Percentiles rank a stretch among this genome's conserved stretches.
These are phyloP conservation scores for Vaccinium macrocarpon DNA, from an alignment of 148 eudicot genomes.

Conservation along the genomic window DNA sequence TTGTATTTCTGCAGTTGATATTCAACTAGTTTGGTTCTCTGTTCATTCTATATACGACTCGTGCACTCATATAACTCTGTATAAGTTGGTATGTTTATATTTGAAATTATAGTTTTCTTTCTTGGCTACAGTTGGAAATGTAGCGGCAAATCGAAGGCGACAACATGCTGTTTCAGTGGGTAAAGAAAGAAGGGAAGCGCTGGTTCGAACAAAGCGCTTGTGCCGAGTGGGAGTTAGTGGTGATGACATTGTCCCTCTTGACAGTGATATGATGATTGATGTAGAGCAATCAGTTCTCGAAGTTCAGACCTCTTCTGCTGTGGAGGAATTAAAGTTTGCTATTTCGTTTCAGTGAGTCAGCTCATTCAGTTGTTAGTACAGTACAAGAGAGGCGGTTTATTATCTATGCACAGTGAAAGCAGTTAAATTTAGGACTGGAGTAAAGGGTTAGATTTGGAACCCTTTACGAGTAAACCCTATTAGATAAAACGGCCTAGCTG, in stretches of 20 bases:
- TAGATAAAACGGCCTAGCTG: not conserved
- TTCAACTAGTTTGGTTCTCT: not conserved
- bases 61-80: not conserved
- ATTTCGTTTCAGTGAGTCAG: constrained; percentile 51
- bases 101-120: not conserved
- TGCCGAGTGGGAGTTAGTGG: constrained; percentile 68
- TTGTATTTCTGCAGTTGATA: not conserved
- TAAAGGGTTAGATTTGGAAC: not conserved
- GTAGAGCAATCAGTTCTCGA: constrained; percentile 76
- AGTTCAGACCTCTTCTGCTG: constrained; percentile 71
- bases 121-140: constrained; percentile 61
- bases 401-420: not conserved
- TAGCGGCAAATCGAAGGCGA: constrained; percentile 64
- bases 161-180: constrained; percentile 73
- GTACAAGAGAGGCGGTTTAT: not conserved
- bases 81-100: not conserved
- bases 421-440: not conserved
- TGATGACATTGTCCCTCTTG: constrained; percentile 35
- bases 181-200: constrained; percentile 85
- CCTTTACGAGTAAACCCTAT: not conserved
- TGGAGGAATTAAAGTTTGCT: constrained; percentile 65
- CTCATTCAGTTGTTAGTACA: not conserved
- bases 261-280: constrained; percentile 71
- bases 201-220: constrained; percentile 80
- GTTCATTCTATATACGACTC: not conserved